phyloP scores from a whole-genome alignment of 805 yeast genomes.

The Candida nanaspora region DNA sequence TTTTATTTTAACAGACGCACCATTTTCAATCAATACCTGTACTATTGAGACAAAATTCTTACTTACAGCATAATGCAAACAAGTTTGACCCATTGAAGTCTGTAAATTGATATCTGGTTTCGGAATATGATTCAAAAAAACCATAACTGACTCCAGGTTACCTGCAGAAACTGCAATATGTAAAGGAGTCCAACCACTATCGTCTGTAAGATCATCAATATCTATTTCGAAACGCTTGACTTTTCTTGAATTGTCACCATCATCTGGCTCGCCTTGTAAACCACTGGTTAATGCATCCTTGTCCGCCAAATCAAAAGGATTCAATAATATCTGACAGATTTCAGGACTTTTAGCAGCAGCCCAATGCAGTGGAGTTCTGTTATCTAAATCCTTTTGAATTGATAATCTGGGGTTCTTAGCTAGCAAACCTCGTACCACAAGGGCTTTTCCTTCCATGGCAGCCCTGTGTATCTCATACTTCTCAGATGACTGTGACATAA shows the following conservation, averaged over 20 bases:
- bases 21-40: constrained; percentile 43
- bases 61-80: constrained; percentile 70
- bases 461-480: constrained; percentile 49
- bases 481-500: constrained; percentile 4
- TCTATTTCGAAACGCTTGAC: constrained; percentile 35
- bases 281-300: background rate
- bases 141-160: constrained; percentile 40
- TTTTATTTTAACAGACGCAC: constrained; percentile 56
- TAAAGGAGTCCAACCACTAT: constrained; percentile 81
- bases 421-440: constrained; percentile 44
- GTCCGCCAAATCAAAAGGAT: constrained; percentile 17
- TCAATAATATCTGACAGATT: constrained; percentile 39
- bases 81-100: constrained; percentile 63
- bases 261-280: background rate
- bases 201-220: constrained; percentile 62
- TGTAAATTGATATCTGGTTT: constrained; percentile 53
- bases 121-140: constrained; percentile 44
- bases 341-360: constrained; percentile 62
- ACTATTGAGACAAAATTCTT: constrained; percentile 55
- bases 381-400: constrained; percentile 55
- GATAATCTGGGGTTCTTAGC: constrained; percentile 42
- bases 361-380: constrained; percentile 83
- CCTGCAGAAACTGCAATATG: constrained; percentile 83
- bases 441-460: constrained; percentile 51
- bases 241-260: background rate